Conservation (phyloP, 352 stramenopile genomes). For the Aphanomyces invadans region DNA sequence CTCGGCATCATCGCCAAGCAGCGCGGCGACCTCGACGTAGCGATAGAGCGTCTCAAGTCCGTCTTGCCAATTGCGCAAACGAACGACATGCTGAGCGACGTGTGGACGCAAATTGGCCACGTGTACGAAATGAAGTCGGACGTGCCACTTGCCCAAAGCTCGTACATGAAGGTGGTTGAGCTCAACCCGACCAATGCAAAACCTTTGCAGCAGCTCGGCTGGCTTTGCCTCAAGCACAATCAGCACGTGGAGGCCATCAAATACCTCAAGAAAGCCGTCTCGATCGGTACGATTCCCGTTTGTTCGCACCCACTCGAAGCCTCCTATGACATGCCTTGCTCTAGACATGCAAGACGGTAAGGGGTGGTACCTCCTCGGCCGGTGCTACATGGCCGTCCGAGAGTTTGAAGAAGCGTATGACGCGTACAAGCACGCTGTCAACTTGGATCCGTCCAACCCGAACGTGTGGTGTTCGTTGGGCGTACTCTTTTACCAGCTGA, state of each 20-base stretch:
- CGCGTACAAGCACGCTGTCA: constrained; percentile 85
- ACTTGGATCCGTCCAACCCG: constrained; percentile 83
- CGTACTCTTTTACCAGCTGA: constrained; percentile 87
- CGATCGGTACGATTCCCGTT: constrained; percentile 33
- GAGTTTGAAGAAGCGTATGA: constrained; percentile 87
- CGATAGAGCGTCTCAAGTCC: constrained; percentile 74
- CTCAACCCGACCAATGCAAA: constrained; percentile 81
- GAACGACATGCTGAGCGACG: constrained; percentile 78
- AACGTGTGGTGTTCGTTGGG: constrained; percentile 88
- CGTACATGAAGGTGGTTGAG: constrained; percentile 76
- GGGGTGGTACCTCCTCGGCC: constrained; percentile 83
- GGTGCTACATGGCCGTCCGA: constrained; percentile 88
- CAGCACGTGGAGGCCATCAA: constrained; percentile 77
- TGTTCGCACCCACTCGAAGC: no score
- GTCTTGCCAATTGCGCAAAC: constrained; percentile 74
- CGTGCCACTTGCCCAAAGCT: constrained; percentile 66
- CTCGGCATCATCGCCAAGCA: constrained; percentile 82
- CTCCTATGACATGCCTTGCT: neutral
- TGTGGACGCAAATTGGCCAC: constrained; percentile 83
- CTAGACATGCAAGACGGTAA: constrained; percentile 73
- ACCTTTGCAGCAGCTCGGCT: constrained; percentile 73
- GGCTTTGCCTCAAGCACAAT: constrained; percentile 79
- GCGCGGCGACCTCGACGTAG: constrained; percentile 67
- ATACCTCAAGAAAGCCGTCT: constrained; percentile 76
- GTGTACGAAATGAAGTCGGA: constrained; percentile 84